Evolutionary conservation across 345 rosid species (phyloP).

Genomic region (Pistacia integerrima): DNA sequence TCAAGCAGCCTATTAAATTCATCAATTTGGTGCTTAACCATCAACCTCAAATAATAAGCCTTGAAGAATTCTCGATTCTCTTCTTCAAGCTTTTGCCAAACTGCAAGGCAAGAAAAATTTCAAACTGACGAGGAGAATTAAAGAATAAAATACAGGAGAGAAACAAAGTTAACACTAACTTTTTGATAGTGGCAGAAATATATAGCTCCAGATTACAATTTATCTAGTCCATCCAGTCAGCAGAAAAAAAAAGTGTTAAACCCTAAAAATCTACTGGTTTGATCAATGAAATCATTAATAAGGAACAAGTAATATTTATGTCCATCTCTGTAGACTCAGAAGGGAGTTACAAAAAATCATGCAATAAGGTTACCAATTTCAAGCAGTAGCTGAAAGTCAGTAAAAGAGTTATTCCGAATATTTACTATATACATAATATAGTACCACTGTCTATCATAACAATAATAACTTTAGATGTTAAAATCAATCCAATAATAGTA

Average conservation of each 20-base stretch:
- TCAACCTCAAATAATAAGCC: slow-evolving; percentile 88
- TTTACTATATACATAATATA: neutral
- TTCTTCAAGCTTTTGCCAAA: slow-evolving; percentile 99
- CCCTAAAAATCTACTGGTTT: slow-evolving; percentile 1
- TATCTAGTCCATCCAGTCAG: neutral
- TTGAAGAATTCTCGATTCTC: slow-evolving; percentile 90
- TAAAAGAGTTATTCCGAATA: neutral
- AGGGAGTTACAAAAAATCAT: neutral
- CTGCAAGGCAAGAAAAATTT: slow-evolving; percentile 41
- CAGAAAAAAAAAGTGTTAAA: neutral
- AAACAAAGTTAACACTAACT: neutral
- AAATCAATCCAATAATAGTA: neutral
- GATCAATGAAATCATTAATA: neutral
- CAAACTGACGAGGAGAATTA: neutral
- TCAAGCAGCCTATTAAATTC: slow-evolving; percentile 96
- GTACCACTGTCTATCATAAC: neutral
- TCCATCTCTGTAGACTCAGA: neutral
- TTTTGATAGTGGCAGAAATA: neutral
- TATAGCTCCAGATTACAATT: neutral
- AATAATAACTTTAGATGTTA: neutral
- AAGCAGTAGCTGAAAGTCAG: neutral
- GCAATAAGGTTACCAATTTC: neutral
- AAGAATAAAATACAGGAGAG: neutral
- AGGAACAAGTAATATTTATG: neutral
- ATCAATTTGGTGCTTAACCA: slow-evolving; percentile 84